Evolutionary conservation across 257 asterid species (phyloP), one percentile per base, ranked within the genome.

Genomic region (Solanum tarijense): DNA sequence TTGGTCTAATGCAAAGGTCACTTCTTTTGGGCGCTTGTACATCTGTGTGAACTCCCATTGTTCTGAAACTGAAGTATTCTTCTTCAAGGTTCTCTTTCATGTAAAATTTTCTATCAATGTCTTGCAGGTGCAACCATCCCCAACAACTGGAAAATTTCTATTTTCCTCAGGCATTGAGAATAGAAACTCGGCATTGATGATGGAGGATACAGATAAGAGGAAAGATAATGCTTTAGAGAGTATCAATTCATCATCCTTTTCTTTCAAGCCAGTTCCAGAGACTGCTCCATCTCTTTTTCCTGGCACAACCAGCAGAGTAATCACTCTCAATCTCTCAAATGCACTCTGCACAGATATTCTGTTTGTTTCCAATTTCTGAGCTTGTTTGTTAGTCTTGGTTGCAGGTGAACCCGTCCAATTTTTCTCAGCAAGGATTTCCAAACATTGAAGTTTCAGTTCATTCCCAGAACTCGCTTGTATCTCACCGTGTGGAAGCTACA

Each of bases 81-180:
- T 85, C 82, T 29, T 25, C 41, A 76, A 46, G 84, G 12, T 72
- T 48, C 62, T 69, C 85, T 36, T 46, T 48, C 41, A 82, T 48
- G 20, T 48, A 82, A 48, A 82, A 29, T 25, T 52, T 82, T 48
- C 41, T 46, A 82, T 18, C 18, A 18, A 48, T 82, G 69, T 83
- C 52, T 43, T 52, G 66, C 84, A 92, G 94, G 93, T 82, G 27
- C 94, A 92, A 90, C 90, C 92, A 86, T 91, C 98, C 87, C 98
- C 98, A 85, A 96, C 98, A 43, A 94, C 98, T 21, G 98, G 98
- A 52, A 92, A 96, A 90, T 90, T 93, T 87, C 87, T 74, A 86
- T 88, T 88, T 85, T 87, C 84, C 91, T 36, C 90, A 4, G 89
- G 88, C 85, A 89, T 90, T 85, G 89, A 92, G 82, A 82, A 90